Percentiles rank a stretch among this genome's conserved stretches.
These are phyloP conservation scores for Odontarrhena argentea DNA, from an alignment of 345 rosid species.

Conservation along the genomic window DNA sequence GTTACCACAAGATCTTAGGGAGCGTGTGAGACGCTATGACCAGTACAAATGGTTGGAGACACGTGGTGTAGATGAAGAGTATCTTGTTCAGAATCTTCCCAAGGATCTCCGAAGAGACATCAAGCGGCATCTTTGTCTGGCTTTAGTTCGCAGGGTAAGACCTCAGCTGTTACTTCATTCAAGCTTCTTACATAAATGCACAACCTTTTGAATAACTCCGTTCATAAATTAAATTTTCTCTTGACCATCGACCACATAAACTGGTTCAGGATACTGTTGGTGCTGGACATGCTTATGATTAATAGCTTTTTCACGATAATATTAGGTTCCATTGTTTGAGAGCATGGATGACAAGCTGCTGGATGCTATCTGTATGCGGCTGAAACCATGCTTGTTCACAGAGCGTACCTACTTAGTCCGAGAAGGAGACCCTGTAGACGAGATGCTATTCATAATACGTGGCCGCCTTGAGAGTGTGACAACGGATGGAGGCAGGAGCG, in stretches of 20 bases:
- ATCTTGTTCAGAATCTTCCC: slow-evolving; percentile 73
- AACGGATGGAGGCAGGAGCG: slow-evolving; percentile 93
- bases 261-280: background rate
- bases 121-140: slow-evolving; percentile 90
- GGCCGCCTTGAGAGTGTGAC: slow-evolving; percentile 93
- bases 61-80: slow-evolving; percentile 92
- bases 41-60: slow-evolving; percentile 97
- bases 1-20: slow-evolving; percentile 81
- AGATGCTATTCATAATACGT: slow-evolving; percentile 93
- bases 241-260: background rate
- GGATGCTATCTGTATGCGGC: slow-evolving; percentile 91
- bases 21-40: slow-evolving; percentile 89
- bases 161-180: slow-evolving; percentile 8
- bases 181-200: background rate
- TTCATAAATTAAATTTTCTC: background rate
- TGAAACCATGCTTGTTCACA: slow-evolving; percentile 82
- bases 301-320: slow-evolving; percentile 18
- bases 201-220: background rate
- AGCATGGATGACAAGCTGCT: slow-evolving; percentile 91
- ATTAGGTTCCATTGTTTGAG: slow-evolving; percentile 81
- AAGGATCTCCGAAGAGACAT: slow-evolving; percentile 95
- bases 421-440: slow-evolving; percentile 94
- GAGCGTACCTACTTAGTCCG: slow-evolving; percentile 78
- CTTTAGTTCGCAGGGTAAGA: slow-evolving; percentile 84
- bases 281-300: background rate